These are phyloP conservation scores for Perilla frutescens DNA, from an alignment of 257 asterid species.

Conservation along the genomic window DNA sequence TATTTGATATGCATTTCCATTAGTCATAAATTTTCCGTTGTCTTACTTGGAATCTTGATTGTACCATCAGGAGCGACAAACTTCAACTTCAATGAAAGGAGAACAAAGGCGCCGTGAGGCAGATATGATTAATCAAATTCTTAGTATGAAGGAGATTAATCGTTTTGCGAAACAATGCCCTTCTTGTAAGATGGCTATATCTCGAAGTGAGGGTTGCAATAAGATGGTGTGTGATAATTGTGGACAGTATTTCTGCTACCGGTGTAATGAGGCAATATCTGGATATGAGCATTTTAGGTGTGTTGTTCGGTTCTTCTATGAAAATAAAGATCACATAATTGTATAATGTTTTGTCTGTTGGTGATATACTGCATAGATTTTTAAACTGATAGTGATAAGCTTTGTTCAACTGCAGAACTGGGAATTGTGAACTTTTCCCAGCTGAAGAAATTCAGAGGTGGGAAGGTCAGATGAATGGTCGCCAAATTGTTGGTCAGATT, in stretches of 20 bases:
- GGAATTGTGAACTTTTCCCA: constrained; percentile 73
- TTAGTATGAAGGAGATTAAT: constrained; percentile 61
- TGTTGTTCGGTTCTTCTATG: constrained; percentile 20
- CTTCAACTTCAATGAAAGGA: constrained; percentile 50
- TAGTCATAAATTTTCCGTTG: background rate
- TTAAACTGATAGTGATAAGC: constrained; percentile 28
- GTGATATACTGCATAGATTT: background rate
- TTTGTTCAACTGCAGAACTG: constrained; percentile 52
- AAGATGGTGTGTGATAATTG: constrained; percentile 83
- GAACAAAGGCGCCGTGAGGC: constrained; percentile 70
- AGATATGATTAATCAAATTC: constrained; percentile 78
- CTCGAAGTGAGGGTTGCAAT: constrained; percentile 91
- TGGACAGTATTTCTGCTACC: constrained; percentile 79
- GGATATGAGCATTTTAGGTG: constrained; percentile 96
- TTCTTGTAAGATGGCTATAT: constrained; percentile 85
- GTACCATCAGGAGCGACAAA: constrained; percentile 73
- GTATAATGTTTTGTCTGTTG: background rate
- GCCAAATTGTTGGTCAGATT: constrained; percentile 57
- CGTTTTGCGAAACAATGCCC: constrained; percentile 85
- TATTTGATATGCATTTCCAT: background rate
- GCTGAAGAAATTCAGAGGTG: constrained; percentile 66
- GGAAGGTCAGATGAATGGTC: constrained; percentile 69
- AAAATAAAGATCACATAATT: background rate
- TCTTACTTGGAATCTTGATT: constrained; percentile 31
- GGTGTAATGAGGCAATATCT: constrained; percentile 63